phyloP scores from a whole-genome alignment of 129 eudicot species.

The Pittosporum tobira region DNA sequence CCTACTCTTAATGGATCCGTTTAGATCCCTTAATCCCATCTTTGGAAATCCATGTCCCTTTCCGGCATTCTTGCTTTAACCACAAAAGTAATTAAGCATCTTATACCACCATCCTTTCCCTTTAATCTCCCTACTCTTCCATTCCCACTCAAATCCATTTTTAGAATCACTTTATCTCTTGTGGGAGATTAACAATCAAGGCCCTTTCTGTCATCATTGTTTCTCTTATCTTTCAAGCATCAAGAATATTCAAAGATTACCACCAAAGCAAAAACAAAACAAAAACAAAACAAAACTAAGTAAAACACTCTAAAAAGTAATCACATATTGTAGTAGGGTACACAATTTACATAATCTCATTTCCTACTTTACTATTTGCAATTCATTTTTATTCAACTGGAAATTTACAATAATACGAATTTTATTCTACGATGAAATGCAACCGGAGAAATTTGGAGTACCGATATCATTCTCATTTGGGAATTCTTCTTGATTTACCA shows the following conservation, averaged over 20 bases:
- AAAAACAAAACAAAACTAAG: not conserved
- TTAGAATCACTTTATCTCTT: conserved; percentile 3
- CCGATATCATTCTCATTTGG: too few species aligned
- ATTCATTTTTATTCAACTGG: too few species aligned
- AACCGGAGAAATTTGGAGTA: too few species aligned
- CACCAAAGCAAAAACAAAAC: not conserved
- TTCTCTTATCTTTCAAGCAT: conserved; percentile 2
- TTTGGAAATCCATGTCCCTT: conserved; percentile 10
- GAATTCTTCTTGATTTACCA: conserved; percentile 23
- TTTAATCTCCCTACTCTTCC: not conserved
- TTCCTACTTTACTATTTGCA: too few species aligned
- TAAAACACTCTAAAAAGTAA: not conserved
- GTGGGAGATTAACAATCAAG: not conserved
- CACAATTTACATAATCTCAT: conserved; percentile 12
- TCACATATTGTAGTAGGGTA: not conserved
- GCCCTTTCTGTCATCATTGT: conserved; percentile 15
- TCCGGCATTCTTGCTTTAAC: conserved; percentile 1
- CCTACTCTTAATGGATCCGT: conserved; percentile 10
- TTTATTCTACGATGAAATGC: too few species aligned
- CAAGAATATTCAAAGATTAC: conserved; percentile 11
- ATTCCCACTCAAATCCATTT: conserved; percentile 13
- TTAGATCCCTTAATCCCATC: conserved; percentile 18
- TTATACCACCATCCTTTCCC: conserved; percentile 17
- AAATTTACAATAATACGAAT: too few species aligned
- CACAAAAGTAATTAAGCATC: conserved; percentile 23